Base-by-base conservation (phyloP, 805 yeast species). In the Cephaloascus fragrans region DNA sequence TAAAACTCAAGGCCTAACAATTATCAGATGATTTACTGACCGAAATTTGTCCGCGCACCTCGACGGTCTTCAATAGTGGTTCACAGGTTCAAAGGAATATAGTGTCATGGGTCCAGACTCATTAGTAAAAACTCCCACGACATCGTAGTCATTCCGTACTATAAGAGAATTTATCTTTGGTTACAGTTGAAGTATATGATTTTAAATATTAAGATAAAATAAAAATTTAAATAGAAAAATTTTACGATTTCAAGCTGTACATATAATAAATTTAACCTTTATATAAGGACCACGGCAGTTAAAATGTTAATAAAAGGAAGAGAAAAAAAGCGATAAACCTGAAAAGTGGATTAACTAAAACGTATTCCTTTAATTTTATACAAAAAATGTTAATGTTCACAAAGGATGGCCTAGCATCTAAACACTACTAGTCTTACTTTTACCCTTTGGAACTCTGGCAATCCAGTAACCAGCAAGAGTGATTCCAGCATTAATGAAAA, bases 371-470 rank as follows among this genome's bases (percentile, higher is more conserved):
- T 8, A 23, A 8, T 8, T 23, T 23, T 23, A 23, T 6, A 6
- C 12, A 8, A 12, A 23, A 12, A 12, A 23, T 8, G 12, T 12
- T 12, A 23, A 23, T 23, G 28, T 23, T 8, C 10, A 8, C 12
- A 8, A 12, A 23, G 12, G 12, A 23, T 23, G 12, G 28, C 10
- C 6, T 8, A 23, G 12, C 28, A 23, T 23, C 28, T 23, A 23
- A 12, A 23, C 12, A 8, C 12, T 8, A 12, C 12, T 23, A 23
- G 28, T 23, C 61, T 43, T 62, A 56, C 38, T 53, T 53, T 26
- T 55, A 45, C 70, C 73, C 71, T 81, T 81, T 40, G 93, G 93
- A 44, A 83, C 90, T 69, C 93, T 75, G 10, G 78, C 75, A 19
- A 75, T 52, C 81, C 83, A 78, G 67, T 80, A 71, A 44, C 68